A percentile compares a stretch with the other conserved stretches of the same genome.
Conservation (phyloP, 306 rosid species). For the Lathyrus sativus region DNA sequence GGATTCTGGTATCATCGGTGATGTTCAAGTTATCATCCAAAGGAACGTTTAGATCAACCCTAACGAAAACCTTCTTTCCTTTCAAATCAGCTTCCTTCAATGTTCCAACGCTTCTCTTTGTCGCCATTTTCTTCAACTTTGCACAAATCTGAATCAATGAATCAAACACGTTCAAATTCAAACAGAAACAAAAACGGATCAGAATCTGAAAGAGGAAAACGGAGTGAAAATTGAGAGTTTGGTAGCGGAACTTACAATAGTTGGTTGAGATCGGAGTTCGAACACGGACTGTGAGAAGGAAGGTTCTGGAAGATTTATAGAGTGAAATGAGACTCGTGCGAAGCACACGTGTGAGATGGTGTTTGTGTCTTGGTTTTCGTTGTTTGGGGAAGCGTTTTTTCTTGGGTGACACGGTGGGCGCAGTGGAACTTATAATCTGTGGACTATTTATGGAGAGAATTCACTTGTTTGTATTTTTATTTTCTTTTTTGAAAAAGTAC, state of each 20-base stretch:
- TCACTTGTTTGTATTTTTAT: no score
- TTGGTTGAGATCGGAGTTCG: not conserved
- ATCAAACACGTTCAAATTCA: slow-evolving; percentile 11
- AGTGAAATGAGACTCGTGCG: slow-evolving; percentile 22
- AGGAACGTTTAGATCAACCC: slow-evolving; percentile 95
- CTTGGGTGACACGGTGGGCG: slow-evolving; percentile 37
- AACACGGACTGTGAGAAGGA: not conserved
- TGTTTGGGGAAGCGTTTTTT: slow-evolving; percentile 5
- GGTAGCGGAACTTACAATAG: slow-evolving; percentile 30
- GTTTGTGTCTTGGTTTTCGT: not conserved
- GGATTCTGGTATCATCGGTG: slow-evolving; percentile 90
- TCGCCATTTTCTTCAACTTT: slow-evolving; percentile 53
- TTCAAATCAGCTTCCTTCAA: slow-evolving; percentile 87
- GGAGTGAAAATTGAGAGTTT: not conserved
- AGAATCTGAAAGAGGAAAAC: not conserved
- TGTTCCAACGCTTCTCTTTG: slow-evolving; percentile 85
- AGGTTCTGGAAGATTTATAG: slow-evolving; percentile 39
- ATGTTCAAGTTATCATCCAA: slow-evolving; percentile 76
- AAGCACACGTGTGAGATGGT: slow-evolving; percentile 27
- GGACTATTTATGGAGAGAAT: not conserved
- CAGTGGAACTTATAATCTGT: slow-evolving; percentile 33
- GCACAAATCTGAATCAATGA: slow-evolving; percentile 10
- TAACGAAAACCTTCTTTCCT: slow-evolving; percentile 84
- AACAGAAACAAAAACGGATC: not conserved
- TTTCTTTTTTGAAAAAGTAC: no score